These are phyloP conservation scores for Volvariella surrecta DNA, from an alignment of 1,284 basidiomycete genomes.

Conservation along the genomic window DNA sequence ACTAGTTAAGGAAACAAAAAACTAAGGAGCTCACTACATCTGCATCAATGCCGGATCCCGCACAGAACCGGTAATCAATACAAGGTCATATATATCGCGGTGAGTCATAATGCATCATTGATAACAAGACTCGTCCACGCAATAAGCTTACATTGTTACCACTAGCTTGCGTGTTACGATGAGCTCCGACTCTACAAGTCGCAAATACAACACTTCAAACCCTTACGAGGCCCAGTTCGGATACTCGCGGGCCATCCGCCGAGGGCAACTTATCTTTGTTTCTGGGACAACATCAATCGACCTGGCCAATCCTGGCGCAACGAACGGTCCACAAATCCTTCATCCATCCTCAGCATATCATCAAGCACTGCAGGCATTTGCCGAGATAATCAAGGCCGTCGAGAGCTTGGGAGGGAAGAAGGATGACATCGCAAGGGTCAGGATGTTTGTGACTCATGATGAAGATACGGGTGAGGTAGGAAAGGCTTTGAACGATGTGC, in stretches of 20 bases:
- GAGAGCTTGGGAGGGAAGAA: conserved; percentile 30
- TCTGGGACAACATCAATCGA: conserved; percentile 44
- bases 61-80: no score
- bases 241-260: conserved; percentile 38
- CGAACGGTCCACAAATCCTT: conserved; percentile 20
- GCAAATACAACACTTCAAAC: conserved; percentile 27
- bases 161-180: no score
- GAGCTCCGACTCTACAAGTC: no score
- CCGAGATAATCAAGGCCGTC: conserved; percentile 32
- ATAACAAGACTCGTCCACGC: no score
- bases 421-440: conserved; percentile 34
- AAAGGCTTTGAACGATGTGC: conserved; percentile 32
- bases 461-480: conserved; percentile 34
- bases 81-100: no score
- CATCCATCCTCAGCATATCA: conserved; percentile 34
- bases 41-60: no score
- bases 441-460: conserved; percentile 36
- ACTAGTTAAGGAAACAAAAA: no score
- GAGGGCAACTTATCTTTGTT: conserved; percentile 40
- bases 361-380: conserved; percentile 33
- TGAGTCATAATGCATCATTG: no score
- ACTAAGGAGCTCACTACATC: no score
- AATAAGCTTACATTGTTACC: no score
- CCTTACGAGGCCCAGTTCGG: conserved; percentile 40
- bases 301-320: conserved; percentile 16